Evolutionary conservation across 805 yeast species (phyloP), one percentile per base, ranked within the genome.

Genomic region (Huiozyma sinensis): DNA sequence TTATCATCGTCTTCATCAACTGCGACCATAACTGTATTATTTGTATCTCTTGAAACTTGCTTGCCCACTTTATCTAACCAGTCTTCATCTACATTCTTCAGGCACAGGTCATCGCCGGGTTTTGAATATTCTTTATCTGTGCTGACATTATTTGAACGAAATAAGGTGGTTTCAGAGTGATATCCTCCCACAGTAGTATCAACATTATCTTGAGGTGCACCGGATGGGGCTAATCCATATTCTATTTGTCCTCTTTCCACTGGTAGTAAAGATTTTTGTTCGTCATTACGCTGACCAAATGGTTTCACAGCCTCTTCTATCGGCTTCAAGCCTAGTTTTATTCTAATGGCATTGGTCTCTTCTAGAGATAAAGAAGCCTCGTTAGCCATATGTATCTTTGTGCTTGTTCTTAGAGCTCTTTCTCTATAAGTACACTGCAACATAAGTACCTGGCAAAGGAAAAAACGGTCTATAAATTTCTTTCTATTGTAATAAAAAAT

Each of bases 341-440:
- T 51, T 28, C 76, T 57, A 3, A 71, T 55, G 46, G 60, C 60
- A 48, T 72, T 72, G 0, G 77, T 71, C 43, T 72, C 75, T 42
- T 64, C 69, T 12, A 71, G 41, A 1, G 71, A 61, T 24, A 71
- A 45, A 36, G 52, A 42, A 7, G 48, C 41, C 11, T 47, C 54
- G 4, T 48, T 48, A n/a, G 49, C 49, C 61, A 57, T 58, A 2
- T 9, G n/a, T 31, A 31, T 31, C n/a, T 9, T 8, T 3, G 33
- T 31, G 9, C 9, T 31, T 17, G 24, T 17, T 17, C 24, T 17
- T 17, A 17, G 2, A 17, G 24, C 24, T 17, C 24, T 17, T 17
- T 17, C 24, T 3, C 24, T 17, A 17, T 3, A 17, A 17, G 24
- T 17, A 2, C 4, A 4, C 24, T 17, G 24, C 24, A 17, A 17